phyloP scores from a whole-genome alignment of 2,329 filamentous ascomycete genomes.

The Dactylellina sp. region DNA sequence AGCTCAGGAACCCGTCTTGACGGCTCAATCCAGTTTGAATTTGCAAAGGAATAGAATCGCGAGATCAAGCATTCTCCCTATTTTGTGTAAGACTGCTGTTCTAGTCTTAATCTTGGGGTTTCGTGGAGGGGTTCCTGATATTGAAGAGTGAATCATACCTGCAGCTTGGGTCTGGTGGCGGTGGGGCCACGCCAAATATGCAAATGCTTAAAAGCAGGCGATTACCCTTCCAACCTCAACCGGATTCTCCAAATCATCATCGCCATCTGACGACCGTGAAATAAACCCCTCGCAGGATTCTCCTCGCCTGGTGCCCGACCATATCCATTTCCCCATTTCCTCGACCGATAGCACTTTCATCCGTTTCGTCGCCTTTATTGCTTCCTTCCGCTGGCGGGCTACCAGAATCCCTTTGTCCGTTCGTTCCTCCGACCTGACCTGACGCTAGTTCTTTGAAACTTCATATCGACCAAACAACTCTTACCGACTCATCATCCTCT shows the following conservation, averaged over 20 bases:
- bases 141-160: slow-evolving; percentile 47
- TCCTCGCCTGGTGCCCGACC: not conserved
- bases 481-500: not conserved
- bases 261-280: slow-evolving; percentile 7
- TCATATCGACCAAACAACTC: not conserved
- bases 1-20: slow-evolving; percentile 15
- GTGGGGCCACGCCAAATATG: slow-evolving; percentile 33
- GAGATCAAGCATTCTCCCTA: not conserved
- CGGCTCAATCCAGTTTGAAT: slow-evolving; percentile 23
- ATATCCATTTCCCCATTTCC: no score
- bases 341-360: slow-evolving; percentile 7
- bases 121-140: slow-evolving; percentile 5
- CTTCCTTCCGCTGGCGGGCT: slow-evolving; percentile 32
- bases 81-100: not conserved
- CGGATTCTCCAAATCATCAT: slow-evolving; percentile 19
- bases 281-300: slow-evolving; percentile 22
- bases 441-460: not conserved
- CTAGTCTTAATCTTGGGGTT: no score
- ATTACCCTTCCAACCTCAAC: slow-evolving; percentile 47
- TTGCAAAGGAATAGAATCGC: not conserved
- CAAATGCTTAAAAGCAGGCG: slow-evolving; percentile 48
- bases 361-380: not conserved
- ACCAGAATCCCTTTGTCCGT: slow-evolving; percentile 16
- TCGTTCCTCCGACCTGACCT: slow-evolving; percentile 29
- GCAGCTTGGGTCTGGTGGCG: slow-evolving; percentile 27